Evolutionary conservation across 2,329 filamentous ascomycete genomes (phyloP).

Genomic region (Fusarium haematococcum): DNA sequence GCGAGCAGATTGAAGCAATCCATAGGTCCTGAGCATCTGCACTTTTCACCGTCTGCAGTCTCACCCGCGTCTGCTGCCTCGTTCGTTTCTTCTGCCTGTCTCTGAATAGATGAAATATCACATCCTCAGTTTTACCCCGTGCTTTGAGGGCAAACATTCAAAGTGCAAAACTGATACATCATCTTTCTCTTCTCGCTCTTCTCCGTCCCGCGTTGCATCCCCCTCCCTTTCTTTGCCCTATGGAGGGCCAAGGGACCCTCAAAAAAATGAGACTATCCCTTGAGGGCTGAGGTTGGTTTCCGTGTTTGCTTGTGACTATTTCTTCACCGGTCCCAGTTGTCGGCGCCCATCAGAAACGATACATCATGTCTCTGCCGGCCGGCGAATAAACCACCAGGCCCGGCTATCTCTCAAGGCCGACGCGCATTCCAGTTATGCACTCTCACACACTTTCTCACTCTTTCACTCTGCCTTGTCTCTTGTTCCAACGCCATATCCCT

Average conservation of each 20-base stretch:
- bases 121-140: neutral
- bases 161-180: constrained; percentile 33
- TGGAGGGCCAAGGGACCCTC: neutral
- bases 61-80: neutral
- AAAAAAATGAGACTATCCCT: neutral
- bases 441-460: neutral
- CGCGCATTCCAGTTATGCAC: constrained; percentile 2
- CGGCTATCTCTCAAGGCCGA: neutral
- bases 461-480: neutral
- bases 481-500: neutral
- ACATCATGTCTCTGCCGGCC: constrained; percentile 22
- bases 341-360: constrained; percentile 24
- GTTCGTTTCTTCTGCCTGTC: neutral
- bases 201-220: constrained; percentile 16
- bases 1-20: neutral
- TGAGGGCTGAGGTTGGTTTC: neutral
- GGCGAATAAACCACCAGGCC: constrained; percentile 14
- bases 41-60: neutral
- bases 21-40: neutral
- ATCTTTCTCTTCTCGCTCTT: constrained; percentile 23
- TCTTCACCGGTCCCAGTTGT: constrained; percentile 18
- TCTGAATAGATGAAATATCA: neutral
- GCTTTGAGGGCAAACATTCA: neutral
- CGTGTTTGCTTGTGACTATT: neutral
- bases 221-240: constrained; percentile 10